These are phyloP conservation scores for Neocucurbitaria cava DNA, from an alignment of 2,329 filamentous ascomycete genomes.

Conservation along the genomic window DNA sequence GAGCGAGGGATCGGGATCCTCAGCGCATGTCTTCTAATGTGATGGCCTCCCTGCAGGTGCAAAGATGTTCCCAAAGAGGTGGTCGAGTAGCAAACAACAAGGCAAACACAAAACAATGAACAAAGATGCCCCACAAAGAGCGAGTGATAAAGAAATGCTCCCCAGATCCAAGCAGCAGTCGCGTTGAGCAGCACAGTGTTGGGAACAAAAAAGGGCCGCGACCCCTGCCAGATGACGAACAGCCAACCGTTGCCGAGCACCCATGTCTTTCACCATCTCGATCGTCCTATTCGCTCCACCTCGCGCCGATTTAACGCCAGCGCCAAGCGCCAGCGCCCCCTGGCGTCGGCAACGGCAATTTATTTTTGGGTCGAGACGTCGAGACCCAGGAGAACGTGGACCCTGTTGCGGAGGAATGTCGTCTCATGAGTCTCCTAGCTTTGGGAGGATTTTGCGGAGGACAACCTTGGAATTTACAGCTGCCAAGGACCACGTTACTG, in stretches of 20 bases:
- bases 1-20: conserved; percentile 2
- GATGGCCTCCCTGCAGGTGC: background rate
- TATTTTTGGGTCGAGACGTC: conserved; percentile 9
- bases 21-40: conserved; percentile 12
- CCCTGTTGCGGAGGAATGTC: background rate
- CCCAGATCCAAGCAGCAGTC: background rate
- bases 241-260: background rate
- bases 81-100: background rate
- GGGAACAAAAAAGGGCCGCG: conserved; percentile 8
- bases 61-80: background rate
- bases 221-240: conserved; percentile 3
- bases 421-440: background rate
- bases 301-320: conserved; percentile 12
- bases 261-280: background rate
- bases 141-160: background rate
- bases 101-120: background rate
- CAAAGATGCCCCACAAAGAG: background rate
- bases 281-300: background rate
- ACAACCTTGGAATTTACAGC: too few species aligned
- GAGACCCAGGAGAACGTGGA: background rate
- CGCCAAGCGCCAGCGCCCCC: too few species aligned
- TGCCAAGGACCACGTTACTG: background rate
- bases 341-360: background rate
- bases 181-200: conserved; percentile 2
- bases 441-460: conserved; percentile 3